Percentiles rank a stretch among this genome's conserved stretches.
Evolutionary conservation across 1,139 yeast species (phyloP).

Genomic region (Pneumocystis oryctolagi): DNA sequence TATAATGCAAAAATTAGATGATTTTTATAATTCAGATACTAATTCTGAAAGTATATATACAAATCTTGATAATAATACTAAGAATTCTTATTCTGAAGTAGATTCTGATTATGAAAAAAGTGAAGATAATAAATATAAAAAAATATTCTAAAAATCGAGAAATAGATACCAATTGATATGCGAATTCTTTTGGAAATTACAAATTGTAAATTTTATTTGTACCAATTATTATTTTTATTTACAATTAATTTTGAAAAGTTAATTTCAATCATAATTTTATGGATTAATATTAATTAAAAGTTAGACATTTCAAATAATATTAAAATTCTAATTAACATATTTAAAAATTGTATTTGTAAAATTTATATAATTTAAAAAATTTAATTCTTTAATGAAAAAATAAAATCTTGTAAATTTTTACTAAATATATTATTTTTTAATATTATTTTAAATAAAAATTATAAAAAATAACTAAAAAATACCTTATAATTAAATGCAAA

Average conservation of each 20-base stretch:
- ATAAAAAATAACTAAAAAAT: neutral
- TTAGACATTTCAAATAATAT: neutral
- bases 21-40: conserved; percentile 66
- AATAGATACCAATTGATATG: conserved; percentile 14
- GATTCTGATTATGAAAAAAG: conserved; percentile 5
- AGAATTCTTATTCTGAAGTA: conserved; percentile 2
- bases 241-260: conserved; percentile 16
- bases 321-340: neutral
- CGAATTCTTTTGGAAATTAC: conserved; percentile 20
- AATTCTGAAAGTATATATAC: conserved; percentile 24
- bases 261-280: conserved; percentile 8
- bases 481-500: neutral
- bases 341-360: neutral
- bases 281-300: too few species aligned
- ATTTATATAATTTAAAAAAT: neutral
- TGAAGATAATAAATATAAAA: conserved; percentile 23
- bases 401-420: neutral
- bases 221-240: neutral
- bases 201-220: conserved; percentile 3
- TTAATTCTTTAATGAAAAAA: neutral
- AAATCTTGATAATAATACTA: too few species aligned
- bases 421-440: neutral
- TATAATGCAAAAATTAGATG: conserved; percentile 22
- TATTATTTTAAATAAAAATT: neutral
- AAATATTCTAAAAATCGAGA: conserved; percentile 18